Evolutionary conservation across 2,329 filamentous ascomycete genomes (phyloP), one percentile per base, ranked within the genome.

Genomic region (Fusarium armeniacum): DNA sequence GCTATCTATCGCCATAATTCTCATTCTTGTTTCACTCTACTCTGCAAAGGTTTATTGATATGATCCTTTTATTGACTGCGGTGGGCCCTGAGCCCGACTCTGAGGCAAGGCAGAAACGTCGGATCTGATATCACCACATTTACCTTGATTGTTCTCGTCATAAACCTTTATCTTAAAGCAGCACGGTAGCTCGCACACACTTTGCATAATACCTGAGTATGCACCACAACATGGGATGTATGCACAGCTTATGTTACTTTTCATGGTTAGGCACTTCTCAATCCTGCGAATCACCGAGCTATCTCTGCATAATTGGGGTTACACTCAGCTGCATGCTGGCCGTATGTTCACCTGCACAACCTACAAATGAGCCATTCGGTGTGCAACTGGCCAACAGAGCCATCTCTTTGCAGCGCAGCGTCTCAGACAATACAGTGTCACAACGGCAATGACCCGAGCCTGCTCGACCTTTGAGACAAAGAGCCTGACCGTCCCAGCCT

Each of bases 261-360:
- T 15, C 22, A 8, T 16, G n/a, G 49, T 13, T 41, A 52, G 33
- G 22, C n/a, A 22, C 15, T 5, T n/a, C 12, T 28, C n/a, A 16
- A 15, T 18, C 1, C 18, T 30, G n/a, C 10, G 24, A 41, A 20
- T 6, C 38, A n/a, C 20, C 15, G 26, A 15, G 13, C 2, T 16
- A 3, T 30, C 35, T 18, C 18, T 52, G 16, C 35, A 52, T 9
- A 18, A 16, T 40, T 28, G 49, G 38, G 33, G 49, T 44, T 45
- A 36, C 61, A 65, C 26, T 26, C 30, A 32, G 22, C 46, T 59
- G 41, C 54, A 45, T 38, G 38, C 41, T 13, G 6, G 28, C 16
- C 47, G 45, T 47, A 22, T 24, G 36, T 18, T 56, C 49, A 62
- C 43, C 24, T 58, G 33, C 33, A 32, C 33, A 9, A 36, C 60